Evolutionary conservation across 768 basidiomycete genomes (phyloP).

Genomic region (Serendipita sp.): DNA sequence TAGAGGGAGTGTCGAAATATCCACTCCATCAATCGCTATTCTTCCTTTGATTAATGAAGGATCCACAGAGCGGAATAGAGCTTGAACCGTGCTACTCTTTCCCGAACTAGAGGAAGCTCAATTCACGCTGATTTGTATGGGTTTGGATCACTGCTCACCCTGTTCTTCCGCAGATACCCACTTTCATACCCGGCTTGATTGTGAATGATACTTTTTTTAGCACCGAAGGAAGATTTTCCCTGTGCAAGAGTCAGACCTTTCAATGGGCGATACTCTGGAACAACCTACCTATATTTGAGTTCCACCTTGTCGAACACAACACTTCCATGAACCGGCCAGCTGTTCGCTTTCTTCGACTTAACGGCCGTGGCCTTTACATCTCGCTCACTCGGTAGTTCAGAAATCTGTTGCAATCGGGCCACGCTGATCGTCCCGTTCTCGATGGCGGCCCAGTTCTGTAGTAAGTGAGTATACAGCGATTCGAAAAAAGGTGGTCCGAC

Average conservation of each 20-base stretch:
- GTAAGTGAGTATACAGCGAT: no score
- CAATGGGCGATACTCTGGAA: neutral
- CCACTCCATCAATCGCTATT: constrained; percentile 9
- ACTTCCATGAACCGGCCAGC: constrained; percentile 4
- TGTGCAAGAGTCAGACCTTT: neutral
- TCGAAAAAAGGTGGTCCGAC: neutral
- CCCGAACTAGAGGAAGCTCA: neutral
- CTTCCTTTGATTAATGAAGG: neutral
- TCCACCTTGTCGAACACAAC: constrained; percentile 7
- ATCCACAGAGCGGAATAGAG: neutral
- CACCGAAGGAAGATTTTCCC: constrained; percentile 6
- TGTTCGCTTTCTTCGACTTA: neutral
- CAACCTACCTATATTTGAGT: neutral
- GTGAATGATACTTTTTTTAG: constrained; percentile 4
- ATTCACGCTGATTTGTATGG: no score
- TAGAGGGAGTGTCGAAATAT: constrained; percentile 2
- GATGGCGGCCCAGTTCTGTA: neutral
- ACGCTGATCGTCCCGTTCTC: constrained; percentile 9
- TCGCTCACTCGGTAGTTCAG: neutral
- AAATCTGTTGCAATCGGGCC: constrained; percentile 5
- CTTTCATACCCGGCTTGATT: constrained; percentile 3
- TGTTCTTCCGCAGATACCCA: constrained; percentile 10
- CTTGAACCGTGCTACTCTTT: constrained; percentile 5
- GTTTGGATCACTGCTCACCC: neutral
- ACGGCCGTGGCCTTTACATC: neutral